Evolutionary conservation across 1,139 yeast genomes (phyloP), one percentile per base, ranked within the genome.

Genomic region (Pneumocystis carinii): DNA sequence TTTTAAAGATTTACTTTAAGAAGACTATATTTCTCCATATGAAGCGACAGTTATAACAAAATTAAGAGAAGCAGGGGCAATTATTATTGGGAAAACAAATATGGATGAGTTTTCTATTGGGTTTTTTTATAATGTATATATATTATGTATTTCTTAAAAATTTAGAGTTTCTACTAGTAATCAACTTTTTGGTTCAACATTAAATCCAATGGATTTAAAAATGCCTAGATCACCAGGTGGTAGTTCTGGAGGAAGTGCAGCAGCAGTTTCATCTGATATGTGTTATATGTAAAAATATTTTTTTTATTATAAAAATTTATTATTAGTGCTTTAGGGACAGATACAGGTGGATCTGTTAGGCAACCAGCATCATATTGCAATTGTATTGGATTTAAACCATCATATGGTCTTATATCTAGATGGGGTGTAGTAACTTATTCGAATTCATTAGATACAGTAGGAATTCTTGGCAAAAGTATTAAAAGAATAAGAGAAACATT

Each of bases 61-160:
- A 8, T 73, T 92, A n/a, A 72, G 77, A 17, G 69, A 73, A 0
- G 77, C 79, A 2, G 88, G 90, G 0, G 78, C 80, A 32, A 69
- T 73, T 0, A 71, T 84, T n/a, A 75, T 84, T 0, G 97, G 96
- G 0, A 92, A 90, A 73, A 81, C 95, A n/a, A 92, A 92, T 69
- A 77, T 94, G 81, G 99, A 94, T 75, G 97, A 94, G 74, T 94
- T 92, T 75, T 98, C 95, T 1, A 94, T 94, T 98, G 99, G 98
- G 1, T 84, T 84, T 1, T 27, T 32, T 32, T 7, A 32, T 84
- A 59, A 2, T 10, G 15, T 14, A 8, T 1, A 10, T 19, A 8
- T 32, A 17, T 61, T 15, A 35, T 19, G 1, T 48, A 17, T 27
- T 37, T 39, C 57, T 8, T 48, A 29, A 24, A 27, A 38, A 3